phyloP scores from a whole-genome alignment of 2,329 filamentous ascomycete species.

The Exophiala xenobiotica region DNA sequence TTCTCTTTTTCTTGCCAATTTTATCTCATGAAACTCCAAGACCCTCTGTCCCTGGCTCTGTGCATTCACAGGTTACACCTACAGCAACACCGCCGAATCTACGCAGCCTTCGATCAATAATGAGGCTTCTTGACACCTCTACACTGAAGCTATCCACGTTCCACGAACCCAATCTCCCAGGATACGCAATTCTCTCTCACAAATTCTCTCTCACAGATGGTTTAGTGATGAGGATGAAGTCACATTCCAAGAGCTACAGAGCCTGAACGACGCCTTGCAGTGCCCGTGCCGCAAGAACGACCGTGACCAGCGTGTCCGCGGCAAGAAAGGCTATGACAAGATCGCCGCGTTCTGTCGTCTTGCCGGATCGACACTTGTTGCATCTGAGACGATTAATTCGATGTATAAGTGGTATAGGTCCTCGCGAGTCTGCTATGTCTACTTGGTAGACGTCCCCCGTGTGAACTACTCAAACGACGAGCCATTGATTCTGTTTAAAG shows the following conservation, averaged over 20 bases:
- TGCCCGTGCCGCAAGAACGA: constrained; percentile 11
- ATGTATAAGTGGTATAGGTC: constrained; percentile 31
- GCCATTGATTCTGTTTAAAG: constrained; percentile 4
- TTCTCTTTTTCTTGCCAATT: too few species aligned
- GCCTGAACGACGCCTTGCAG: too few species aligned
- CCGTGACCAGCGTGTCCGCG: constrained; percentile 15
- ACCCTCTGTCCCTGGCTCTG: too few species aligned
- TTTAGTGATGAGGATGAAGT: constrained; percentile 27
- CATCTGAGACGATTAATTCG: constrained; percentile 31
- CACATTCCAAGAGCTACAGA: constrained; percentile 26
- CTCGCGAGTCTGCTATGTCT: constrained; percentile 26
- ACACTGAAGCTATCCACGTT: too few species aligned
- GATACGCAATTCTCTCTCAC: constrained; percentile 31
- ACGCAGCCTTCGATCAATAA: too few species aligned
- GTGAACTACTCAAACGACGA: too few species aligned
- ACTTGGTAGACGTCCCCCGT: constrained; percentile 24
- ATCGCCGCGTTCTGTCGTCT: constrained; percentile 23
- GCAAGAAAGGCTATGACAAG: constrained; percentile 12
- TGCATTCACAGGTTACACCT: too few species aligned
- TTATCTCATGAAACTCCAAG: too few species aligned
- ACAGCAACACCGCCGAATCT: too few species aligned
- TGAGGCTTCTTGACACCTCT: too few species aligned
- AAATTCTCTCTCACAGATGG: constrained; percentile 33
- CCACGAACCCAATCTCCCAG: constrained; percentile 17
- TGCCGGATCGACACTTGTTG: constrained; percentile 34